Evolutionary conservation across 345 rosid genomes (phyloP).

Genomic region (Lenwebbia sp.): DNA sequence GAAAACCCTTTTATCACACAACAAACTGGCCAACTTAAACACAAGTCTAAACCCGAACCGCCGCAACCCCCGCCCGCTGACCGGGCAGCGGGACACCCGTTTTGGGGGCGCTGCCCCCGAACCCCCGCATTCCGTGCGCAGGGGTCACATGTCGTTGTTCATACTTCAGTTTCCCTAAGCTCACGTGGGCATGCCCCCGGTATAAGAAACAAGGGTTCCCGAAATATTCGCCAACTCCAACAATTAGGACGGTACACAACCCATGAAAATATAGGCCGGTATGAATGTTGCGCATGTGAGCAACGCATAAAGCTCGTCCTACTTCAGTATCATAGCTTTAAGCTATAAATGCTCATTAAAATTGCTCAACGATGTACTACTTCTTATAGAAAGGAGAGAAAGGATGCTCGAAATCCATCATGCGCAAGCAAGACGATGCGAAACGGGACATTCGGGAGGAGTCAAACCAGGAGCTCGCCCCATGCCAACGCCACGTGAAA

Average conservation of each 20-base stretch:
- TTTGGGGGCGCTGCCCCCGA: no score
- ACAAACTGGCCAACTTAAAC: no score
- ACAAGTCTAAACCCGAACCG: no score
- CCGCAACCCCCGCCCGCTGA: no score
- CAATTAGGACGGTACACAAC: not conserved
- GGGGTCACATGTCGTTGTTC: no score
- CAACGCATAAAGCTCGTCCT: not conserved
- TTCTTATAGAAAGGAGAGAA: not conserved
- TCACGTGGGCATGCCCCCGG: no score
- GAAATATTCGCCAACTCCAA: no score
- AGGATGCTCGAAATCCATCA: not conserved
- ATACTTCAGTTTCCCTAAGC: no score
- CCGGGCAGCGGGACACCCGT: no score
- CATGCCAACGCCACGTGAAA: not conserved
- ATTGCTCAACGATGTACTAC: not conserved
- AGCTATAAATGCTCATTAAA: not conserved
- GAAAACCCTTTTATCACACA: no score
- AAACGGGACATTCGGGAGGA: not conserved
- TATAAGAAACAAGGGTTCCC: no score
- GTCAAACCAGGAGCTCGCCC: not conserved
- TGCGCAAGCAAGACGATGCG: not conserved
- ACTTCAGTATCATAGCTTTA: not conserved
- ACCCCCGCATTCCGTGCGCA: no score
- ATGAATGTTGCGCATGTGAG: not conserved
- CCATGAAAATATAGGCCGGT: not conserved